Conservation (phyloP, 352 stramenopile species). For the Phytopythium delawarense region DNA sequence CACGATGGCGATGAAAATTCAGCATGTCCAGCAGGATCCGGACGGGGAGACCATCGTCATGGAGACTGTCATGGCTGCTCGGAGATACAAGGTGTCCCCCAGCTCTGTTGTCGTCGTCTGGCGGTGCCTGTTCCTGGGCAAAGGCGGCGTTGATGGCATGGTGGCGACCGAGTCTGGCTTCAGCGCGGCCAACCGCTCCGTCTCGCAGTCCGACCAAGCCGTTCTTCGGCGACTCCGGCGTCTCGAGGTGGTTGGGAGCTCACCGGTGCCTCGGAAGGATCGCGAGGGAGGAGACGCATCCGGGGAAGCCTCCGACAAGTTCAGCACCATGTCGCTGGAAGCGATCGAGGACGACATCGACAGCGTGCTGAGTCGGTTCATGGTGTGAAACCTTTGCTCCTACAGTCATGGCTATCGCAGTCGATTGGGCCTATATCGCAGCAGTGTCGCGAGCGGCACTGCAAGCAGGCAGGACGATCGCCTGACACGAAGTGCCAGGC, state of each 20-base stretch:
- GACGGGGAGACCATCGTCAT: background rate
- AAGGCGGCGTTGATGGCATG: background rate
- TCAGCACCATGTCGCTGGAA: background rate
- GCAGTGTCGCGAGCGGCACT: no score
- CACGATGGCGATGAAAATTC: background rate
- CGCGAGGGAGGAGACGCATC: background rate
- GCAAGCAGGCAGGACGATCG: no score
- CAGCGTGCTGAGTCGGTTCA: background rate
- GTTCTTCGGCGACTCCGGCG: background rate
- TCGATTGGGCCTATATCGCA: no score
- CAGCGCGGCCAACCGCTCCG: background rate
- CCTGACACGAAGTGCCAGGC: no score
- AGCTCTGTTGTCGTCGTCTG: background rate
- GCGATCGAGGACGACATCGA: background rate
- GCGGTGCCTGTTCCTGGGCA: background rate
- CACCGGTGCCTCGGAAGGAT: background rate
- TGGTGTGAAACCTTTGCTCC: no score
- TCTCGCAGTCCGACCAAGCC: background rate
- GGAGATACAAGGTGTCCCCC: background rate
- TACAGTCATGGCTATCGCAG: no score
- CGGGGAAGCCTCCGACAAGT: background rate
- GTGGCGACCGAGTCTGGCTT: background rate
- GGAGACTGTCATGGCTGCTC: background rate
- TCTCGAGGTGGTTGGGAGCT: background rate
- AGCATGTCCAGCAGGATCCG: background rate